These are phyloP conservation scores for Yarrowia sp. DNA, from an alignment of 805 yeast species.

Conservation along the genomic window DNA sequence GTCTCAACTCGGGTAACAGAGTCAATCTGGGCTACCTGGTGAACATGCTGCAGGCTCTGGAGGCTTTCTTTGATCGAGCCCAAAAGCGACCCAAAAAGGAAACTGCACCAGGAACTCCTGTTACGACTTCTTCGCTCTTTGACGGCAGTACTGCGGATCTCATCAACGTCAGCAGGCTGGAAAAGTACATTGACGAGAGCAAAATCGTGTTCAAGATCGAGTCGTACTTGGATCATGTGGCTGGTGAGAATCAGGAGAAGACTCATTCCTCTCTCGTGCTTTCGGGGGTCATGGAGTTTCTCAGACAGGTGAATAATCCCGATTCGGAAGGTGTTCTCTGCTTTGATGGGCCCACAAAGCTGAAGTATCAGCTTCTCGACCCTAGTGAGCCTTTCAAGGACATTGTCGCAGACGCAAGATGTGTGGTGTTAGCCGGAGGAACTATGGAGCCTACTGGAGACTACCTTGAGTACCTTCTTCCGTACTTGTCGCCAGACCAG, in stretches of 20 bases:
- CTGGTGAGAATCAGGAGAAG: slow-evolving; percentile 10
- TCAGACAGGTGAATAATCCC: slow-evolving; percentile 67
- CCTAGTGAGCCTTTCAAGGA: slow-evolving; percentile 70
- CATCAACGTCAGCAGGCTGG: slow-evolving; percentile 65
- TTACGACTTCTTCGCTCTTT: slow-evolving; percentile 55
- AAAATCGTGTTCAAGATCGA: slow-evolving; percentile 85
- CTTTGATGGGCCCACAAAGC: slow-evolving; percentile 47
- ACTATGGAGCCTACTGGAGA: slow-evolving; percentile 90
- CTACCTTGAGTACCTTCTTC: slow-evolving; percentile 62
- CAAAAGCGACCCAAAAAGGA: slow-evolving; percentile 35
- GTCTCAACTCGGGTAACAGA: slow-evolving; percentile 69
- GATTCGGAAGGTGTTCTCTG: slow-evolving; percentile 76
- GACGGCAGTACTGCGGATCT: slow-evolving; percentile 62
- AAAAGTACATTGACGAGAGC: slow-evolving; percentile 58
- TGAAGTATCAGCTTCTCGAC: slow-evolving; percentile 74
- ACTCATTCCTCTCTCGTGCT: slow-evolving; percentile 50
- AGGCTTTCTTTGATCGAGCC: slow-evolving; percentile 46
- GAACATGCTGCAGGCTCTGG: slow-evolving; percentile 60
- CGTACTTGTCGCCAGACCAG: slow-evolving; percentile 46
- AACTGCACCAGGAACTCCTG: slow-evolving; percentile 52
- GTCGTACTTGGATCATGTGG: slow-evolving; percentile 48
- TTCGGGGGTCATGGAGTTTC: slow-evolving; percentile 63
- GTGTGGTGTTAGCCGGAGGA: slow-evolving; percentile 87
- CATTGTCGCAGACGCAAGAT: slow-evolving; percentile 60
- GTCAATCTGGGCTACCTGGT: slow-evolving; percentile 49